These are phyloP conservation scores for Lactuca sativa DNA, from an alignment of 129 eudicot genomes.

Conservation along the genomic window DNA sequence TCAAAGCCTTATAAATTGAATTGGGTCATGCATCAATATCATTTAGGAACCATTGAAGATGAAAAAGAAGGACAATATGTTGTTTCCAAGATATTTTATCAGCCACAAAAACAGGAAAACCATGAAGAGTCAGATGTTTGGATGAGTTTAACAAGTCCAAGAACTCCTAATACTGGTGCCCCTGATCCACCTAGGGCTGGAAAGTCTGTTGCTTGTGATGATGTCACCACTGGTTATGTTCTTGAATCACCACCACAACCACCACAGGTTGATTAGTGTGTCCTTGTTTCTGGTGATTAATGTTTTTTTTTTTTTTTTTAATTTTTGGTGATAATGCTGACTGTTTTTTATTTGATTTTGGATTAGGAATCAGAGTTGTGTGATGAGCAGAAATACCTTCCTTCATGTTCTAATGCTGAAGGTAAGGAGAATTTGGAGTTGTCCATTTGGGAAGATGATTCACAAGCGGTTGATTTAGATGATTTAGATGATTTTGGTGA, in stretches of 20 bases:
- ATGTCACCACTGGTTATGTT: conserved; percentile 27
- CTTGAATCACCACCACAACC: conserved; percentile 23
- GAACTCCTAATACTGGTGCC: conserved; percentile 62
- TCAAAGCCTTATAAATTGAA: conserved; percentile 62
- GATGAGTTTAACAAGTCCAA: conserved; percentile 50
- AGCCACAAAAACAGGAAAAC: conserved; percentile 51
- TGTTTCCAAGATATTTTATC: conserved; percentile 78
- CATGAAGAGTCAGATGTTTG: conserved; percentile 40
- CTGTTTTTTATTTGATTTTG: conserved; percentile 7
- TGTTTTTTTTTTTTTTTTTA: conserved; percentile 6
- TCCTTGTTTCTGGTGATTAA: neutral
- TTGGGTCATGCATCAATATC: conserved; percentile 98
- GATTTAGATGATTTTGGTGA: conserved; percentile 35
- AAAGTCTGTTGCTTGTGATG: conserved; percentile 44
- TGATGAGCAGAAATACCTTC: conserved; percentile 27
- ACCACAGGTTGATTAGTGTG: conserved; percentile 35
- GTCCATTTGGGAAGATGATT: conserved; percentile 49
- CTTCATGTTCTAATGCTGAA: conserved; percentile 30
- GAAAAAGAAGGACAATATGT: conserved; percentile 79
- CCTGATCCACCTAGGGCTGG: conserved; percentile 61
- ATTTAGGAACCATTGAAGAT: conserved; percentile 68
- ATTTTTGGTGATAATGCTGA: neutral
- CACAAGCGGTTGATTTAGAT: conserved; percentile 44
- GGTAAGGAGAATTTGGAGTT: conserved; percentile 29
- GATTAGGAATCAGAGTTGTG: conserved; percentile 41